Evolutionary conservation across 1,284 basidiomycete genomes (phyloP).

Genomic region (Sphaerobolus stellatus): DNA sequence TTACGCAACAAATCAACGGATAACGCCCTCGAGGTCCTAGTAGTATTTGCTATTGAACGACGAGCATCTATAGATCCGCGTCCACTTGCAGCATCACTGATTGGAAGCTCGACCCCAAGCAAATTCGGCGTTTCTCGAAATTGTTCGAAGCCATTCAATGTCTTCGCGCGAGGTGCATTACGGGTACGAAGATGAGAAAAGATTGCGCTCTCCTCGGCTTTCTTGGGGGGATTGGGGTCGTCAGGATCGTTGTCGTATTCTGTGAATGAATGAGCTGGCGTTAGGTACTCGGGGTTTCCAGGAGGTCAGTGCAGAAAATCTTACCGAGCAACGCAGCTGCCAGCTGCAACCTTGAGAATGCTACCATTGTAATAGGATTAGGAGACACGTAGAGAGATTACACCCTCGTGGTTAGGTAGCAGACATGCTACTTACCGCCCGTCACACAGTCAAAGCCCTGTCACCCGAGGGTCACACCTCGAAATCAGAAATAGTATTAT

Average conservation of each 20-base stretch:
- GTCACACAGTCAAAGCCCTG: too few relatives aligned
- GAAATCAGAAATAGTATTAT: too few relatives aligned
- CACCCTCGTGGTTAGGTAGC: too few relatives aligned
- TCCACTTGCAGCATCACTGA: constrained; percentile 38
- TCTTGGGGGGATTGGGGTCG: constrained; percentile 59
- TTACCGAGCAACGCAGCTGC: constrained; percentile 76
- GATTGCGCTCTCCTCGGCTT: constrained; percentile 79
- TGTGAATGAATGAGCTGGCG: constrained; percentile 26
- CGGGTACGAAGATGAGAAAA: constrained; percentile 66
- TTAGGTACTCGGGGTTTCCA: neutral
- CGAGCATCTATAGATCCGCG: constrained; percentile 43
- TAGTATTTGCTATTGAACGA: constrained; percentile 49
- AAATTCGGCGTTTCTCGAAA: constrained; percentile 57
- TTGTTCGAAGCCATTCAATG: constrained; percentile 25
- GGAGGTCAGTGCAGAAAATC: constrained; percentile 17
- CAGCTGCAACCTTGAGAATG: constrained; percentile 77
- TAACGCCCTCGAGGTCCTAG: constrained; percentile 40
- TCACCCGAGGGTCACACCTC: too few relatives aligned
- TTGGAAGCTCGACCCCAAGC: constrained; percentile 62
- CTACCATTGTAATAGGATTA: constrained; percentile 27
- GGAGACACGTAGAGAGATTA: neutral
- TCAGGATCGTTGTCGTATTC: constrained; percentile 81
- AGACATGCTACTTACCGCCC: too few relatives aligned
- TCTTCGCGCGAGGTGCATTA: constrained; percentile 42
- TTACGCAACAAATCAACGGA: constrained; percentile 67